A percentile compares a stretch with the other conserved stretches of the same genome.
Evolutionary conservation across 2,329 filamentous ascomycete genomes (phyloP).

Genomic region (Davidsoniella neocaledoniae): DNA sequence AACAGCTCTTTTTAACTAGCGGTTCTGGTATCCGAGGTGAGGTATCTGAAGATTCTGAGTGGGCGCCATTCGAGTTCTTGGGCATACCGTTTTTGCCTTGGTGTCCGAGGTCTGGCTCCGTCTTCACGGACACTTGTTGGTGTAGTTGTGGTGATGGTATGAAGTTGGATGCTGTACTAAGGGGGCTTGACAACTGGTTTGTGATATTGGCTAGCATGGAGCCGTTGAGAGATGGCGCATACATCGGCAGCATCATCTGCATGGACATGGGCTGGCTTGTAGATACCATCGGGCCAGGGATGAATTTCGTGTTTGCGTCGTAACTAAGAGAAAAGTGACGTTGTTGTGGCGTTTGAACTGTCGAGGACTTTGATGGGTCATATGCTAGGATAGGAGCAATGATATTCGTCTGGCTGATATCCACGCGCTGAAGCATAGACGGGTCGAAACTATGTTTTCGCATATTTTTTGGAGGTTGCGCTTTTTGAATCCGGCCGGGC

Average conservation of each 20-base stretch:
- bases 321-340: conserved; percentile 11
- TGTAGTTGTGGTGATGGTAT: conserved; percentile 14
- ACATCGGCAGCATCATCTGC: conserved; percentile 9
- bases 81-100: not conserved
- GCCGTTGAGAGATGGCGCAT: not conserved
- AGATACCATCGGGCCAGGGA: not conserved
- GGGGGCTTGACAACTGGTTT: conserved; percentile 7
- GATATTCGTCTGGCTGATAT: conserved; percentile 35
- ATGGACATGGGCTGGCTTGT: conserved; percentile 11
- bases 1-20: conserved; percentile 14
- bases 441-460: conserved; percentile 35
- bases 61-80: not conserved
- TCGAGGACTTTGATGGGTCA: conserved; percentile 16
- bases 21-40: not conserved
- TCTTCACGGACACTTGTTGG: conserved; percentile 12
- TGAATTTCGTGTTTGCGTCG: not conserved
- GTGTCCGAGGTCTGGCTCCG: not conserved
- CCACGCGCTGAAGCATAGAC: conserved; percentile 32
- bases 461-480: conserved; percentile 20
- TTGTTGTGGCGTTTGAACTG: conserved; percentile 14
- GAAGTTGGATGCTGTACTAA: conserved; percentile 10
- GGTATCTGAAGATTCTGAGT: not conserved
- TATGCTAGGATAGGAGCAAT: conserved; percentile 16
- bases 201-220: conserved; percentile 6
- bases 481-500: conserved; percentile 31